A percentile compares a stretch with the other conserved stretches of the same genome.
phyloP scores from a whole-genome alignment of 78 protist species.

The Acrasis kona region DNA sequence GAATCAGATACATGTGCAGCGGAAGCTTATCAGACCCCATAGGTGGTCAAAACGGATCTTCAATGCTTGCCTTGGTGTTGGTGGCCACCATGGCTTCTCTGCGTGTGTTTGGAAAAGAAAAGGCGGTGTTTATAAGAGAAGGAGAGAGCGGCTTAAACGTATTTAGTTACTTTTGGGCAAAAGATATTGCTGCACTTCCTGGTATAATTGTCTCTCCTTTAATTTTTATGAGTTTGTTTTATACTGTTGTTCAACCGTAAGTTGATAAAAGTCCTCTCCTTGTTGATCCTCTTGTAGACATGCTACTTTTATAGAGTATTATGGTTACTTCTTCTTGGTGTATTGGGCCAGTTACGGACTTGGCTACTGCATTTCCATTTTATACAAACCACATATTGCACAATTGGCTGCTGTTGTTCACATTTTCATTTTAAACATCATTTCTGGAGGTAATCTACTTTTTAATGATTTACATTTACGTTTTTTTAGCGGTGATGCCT shows the following conservation, averaged over 20 bases:
- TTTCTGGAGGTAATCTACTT: neutral
- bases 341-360: neutral
- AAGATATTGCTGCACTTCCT: neutral
- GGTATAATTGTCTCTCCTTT: no score
- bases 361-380: neutral
- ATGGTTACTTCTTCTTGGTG: neutral
- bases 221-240: no score
- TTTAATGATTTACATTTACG: no score
- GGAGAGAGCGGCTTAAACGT: neutral
- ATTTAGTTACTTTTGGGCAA: neutral
- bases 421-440: neutral
- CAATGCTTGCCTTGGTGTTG: neutral
- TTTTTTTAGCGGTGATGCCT: no score
- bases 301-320: neutral
- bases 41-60: neutral
- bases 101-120: neutral
- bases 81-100: neutral
- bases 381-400: neutral
- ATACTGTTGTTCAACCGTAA: no score
- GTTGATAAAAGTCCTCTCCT: no score
- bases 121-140: constrained; percentile 1
- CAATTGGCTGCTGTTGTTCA: neutral
- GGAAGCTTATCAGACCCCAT: neutral
- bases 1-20: neutral
- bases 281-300: neutral